Evolutionary conservation across 306 rosid genomes (phyloP).

Genomic region (Fagus sylvatica): DNA sequence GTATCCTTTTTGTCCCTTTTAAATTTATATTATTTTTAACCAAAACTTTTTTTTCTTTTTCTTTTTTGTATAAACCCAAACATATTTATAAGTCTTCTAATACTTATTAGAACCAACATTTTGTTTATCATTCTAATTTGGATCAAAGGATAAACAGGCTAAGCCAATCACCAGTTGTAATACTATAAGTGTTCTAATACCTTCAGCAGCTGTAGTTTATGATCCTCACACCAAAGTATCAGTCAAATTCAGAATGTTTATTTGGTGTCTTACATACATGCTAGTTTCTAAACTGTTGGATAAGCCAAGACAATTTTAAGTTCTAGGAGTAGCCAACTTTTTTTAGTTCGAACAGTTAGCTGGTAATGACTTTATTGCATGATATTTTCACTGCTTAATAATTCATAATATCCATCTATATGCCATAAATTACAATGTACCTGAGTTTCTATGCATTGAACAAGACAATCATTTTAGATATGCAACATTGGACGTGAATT

Average conservation of each 20-base stretch:
- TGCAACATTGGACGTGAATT: background rate
- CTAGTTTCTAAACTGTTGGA: background rate
- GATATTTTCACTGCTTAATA: conserved; percentile 3
- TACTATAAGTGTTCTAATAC: background rate
- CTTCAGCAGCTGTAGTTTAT: conserved; percentile 16
- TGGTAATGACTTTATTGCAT: conserved; percentile 4
- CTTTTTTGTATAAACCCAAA: background rate
- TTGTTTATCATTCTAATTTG: background rate
- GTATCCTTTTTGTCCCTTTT: background rate
- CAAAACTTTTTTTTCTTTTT: background rate
- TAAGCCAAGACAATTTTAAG: conserved; percentile 9
- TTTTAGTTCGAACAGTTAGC: background rate
- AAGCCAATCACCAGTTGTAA: background rate
- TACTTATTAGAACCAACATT: background rate
- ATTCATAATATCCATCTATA: conserved; percentile 12
- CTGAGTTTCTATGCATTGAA: background rate
- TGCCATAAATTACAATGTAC: conserved; percentile 2
- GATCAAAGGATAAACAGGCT: background rate
- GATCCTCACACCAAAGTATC: background rate
- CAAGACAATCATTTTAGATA: background rate
- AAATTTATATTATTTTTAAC: background rate
- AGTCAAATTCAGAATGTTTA: background rate
- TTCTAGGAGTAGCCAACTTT: background rate
- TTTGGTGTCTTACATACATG: background rate
- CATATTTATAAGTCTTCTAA: background rate